These are phyloP conservation scores for Acanthamoeba royreba DNA, from an alignment of 208 protist genomes.

Conservation along the genomic window DNA sequence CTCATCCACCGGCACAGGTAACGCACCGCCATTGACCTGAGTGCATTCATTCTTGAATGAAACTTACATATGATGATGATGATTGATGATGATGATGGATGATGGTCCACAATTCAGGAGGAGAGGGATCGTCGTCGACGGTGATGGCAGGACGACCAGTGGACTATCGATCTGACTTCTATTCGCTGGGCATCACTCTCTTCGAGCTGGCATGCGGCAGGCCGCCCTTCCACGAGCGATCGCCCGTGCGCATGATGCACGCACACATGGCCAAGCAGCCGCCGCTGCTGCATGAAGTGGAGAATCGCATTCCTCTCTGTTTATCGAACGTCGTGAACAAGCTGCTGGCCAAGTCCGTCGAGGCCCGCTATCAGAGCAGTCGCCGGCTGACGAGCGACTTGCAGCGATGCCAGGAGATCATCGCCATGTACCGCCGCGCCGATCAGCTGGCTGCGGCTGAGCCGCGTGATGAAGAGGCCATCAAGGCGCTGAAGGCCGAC, in stretches of 20 bases:
- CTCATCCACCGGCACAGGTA: too few species aligned
- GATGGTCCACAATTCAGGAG: too few species aligned
- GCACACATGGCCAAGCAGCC: conserved; percentile 45
- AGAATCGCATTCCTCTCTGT: background rate
- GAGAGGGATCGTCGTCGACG: background rate
- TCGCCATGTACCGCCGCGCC: background rate
- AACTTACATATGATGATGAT: too few species aligned
- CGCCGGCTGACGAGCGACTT: background rate
- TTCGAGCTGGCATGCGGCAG: background rate
- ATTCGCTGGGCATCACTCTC: conserved; percentile 3
- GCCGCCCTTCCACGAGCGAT: conserved; percentile 5
- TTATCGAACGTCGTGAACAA: background rate
- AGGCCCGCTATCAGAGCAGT: conserved; percentile 11
- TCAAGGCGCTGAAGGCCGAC: background rate
- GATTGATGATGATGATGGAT: too few species aligned
- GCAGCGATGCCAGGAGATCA: background rate
- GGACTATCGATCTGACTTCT: conserved; percentile 23
- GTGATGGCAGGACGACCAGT: background rate
- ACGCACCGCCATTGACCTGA: too few species aligned
- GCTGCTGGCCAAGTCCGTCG: conserved; percentile 21
- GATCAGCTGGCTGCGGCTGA: background rate
- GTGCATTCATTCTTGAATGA: too few species aligned
- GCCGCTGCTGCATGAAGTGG: background rate
- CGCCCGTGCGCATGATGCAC: conserved; percentile 34
- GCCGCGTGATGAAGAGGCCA: background rate